Evolutionary conservation across 2,329 filamentous ascomycete genomes (phyloP).

Genomic region (Canariomyces notabilis): DNA sequence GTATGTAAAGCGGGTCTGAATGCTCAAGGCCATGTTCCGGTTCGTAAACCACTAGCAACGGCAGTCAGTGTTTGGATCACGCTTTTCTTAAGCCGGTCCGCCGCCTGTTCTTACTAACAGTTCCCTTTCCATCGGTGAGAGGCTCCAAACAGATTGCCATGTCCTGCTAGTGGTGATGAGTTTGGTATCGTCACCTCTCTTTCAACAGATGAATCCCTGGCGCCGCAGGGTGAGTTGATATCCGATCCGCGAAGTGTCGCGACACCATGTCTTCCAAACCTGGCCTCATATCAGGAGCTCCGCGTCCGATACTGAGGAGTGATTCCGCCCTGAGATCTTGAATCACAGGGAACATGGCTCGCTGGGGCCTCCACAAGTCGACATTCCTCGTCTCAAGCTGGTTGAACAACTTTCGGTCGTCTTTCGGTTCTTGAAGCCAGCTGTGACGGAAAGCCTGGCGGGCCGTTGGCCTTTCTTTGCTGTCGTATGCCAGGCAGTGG

Average conservation of each 20-base stretch:
- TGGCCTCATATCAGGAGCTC: not conserved
- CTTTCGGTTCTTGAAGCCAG: conserved; percentile 31
- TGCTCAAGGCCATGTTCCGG: too few relatives aligned
- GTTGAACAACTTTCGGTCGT: conserved; percentile 15
- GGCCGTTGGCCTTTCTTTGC: conserved; percentile 31
- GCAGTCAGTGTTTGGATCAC: too few relatives aligned
- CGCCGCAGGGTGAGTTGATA: not conserved
- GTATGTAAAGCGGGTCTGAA: too few relatives aligned
- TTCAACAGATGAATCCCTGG: not conserved
- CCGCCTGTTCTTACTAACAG: too few relatives aligned
- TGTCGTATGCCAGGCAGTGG: conserved; percentile 31
- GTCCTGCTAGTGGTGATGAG: not conserved
- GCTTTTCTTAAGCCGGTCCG: too few relatives aligned
- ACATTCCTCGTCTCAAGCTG: conserved; percentile 12
- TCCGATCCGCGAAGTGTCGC: not conserved
- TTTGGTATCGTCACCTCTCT: not conserved
- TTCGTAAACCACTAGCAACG: too few relatives aligned
- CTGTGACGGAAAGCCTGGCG: conserved; percentile 30
- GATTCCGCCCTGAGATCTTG: conserved; percentile 6
- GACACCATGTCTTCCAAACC: not conserved
- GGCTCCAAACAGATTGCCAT: not conserved
- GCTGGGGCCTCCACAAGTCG: conserved; percentile 17
- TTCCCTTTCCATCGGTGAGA: not conserved
- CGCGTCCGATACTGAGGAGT: not conserved
- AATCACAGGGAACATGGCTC: conserved; percentile 15